Percentiles rank a stretch among this genome's conserved stretches.
Evolutionary conservation across 495 filamentous ascomycete genomes (phyloP).

Genomic region (Melanomma pulvis-pyrius): DNA sequence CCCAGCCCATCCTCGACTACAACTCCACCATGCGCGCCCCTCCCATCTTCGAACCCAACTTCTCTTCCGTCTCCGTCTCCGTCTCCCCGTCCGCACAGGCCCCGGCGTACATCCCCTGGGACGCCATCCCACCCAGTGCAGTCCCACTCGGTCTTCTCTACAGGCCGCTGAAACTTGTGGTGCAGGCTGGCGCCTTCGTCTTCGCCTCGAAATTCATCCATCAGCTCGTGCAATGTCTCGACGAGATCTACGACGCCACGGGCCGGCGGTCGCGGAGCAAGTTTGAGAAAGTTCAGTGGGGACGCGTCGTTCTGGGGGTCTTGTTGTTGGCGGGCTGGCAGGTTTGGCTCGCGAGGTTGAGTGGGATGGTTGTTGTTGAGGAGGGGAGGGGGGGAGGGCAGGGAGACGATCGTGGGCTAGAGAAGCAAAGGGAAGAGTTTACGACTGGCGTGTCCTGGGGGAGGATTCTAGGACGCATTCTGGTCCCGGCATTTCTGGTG

Average conservation of each 20-base stretch:
- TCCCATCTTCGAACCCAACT: too few relatives aligned
- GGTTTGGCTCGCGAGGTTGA: not conserved
- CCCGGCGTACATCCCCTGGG: not conserved
- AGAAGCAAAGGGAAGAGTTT: not conserved
- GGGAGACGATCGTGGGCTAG: not conserved
- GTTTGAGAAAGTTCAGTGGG: not conserved
- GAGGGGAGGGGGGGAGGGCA: not conserved
- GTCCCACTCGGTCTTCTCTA: not conserved
- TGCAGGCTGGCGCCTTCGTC: not conserved
- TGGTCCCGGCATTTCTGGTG: not conserved
- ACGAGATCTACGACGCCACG: not conserved
- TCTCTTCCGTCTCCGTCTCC: not conserved
- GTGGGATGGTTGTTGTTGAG: not conserved
- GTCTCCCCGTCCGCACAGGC: not conserved
- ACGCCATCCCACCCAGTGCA: too few relatives aligned
- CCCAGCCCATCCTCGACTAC: too few relatives aligned
- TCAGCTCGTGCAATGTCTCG: not conserved
- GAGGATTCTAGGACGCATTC: not conserved
- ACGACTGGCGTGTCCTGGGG: not conserved
- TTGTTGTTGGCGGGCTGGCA: not conserved
- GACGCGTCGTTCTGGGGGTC: not conserved
- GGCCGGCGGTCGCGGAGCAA: not conserved
- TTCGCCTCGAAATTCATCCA: not conserved
- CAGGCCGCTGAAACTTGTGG: not conserved
- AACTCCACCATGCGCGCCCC: too few relatives aligned